Percentiles rank a stretch among this genome's conserved stretches.
Evolutionary conservation across 345 rosid species (phyloP).

Genomic region (Moricandia moricandioides): DNA sequence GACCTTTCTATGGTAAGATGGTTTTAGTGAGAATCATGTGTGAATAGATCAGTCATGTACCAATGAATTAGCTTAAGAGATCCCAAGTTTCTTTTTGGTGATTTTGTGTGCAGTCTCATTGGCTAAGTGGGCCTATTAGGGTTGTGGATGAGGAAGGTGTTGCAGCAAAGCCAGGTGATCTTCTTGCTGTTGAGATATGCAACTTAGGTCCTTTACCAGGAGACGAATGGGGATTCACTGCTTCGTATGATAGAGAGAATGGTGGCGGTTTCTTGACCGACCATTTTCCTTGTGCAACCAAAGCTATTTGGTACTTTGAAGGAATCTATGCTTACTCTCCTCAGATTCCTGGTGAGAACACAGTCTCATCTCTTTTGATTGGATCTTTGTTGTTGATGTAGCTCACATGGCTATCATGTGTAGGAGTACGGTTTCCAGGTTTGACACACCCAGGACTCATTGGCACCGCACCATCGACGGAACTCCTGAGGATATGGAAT

Average conservation of each 20-base stretch:
- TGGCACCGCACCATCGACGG: constrained; percentile 86
- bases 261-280: constrained; percentile 91
- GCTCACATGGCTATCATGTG: neutral
- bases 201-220: constrained; percentile 85
- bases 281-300: constrained; percentile 84
- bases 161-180: constrained; percentile 76
- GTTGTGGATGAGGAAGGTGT: constrained; percentile 61
- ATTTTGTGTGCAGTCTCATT: constrained; percentile 51
- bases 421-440: constrained; percentile 88
- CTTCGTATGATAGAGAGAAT: constrained; percentile 74
- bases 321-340: constrained; percentile 91
- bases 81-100: neutral
- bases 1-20: constrained; percentile 54
- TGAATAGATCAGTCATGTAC: no score
- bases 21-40: neutral
- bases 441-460: constrained; percentile 83
- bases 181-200: constrained; percentile 78
- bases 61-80: no score
- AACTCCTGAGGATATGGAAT: constrained; percentile 76
- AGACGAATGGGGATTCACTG: constrained; percentile 90
- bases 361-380: neutral
- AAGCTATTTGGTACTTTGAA: constrained; percentile 95
- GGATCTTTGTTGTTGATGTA: neutral
- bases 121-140: constrained; percentile 72
- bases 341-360: constrained; percentile 66